Evolutionary conservation across 495 filamentous ascomycete species (phyloP), one percentile per base, ranked within the genome.

Genomic region (Bathelium albidoporum): DNA sequence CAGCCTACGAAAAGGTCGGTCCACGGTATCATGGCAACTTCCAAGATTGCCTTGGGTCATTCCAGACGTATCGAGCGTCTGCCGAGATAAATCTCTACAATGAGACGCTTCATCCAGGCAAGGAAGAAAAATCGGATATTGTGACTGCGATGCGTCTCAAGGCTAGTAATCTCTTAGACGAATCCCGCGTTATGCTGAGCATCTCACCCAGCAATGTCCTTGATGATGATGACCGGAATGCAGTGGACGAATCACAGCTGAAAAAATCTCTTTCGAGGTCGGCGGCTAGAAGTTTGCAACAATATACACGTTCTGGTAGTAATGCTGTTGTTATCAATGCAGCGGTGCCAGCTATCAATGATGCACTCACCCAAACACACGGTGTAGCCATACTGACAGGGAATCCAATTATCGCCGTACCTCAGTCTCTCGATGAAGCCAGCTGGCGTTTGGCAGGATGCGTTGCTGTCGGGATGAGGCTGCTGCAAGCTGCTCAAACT

Each of bases 1-100:
- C 93, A 28, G 94, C 97, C 1, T 88, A 93, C 68, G 90, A 87
- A 73, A 89, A 91, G 60, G 85, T 98, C 18, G 92, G 94, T 1
- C 86, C 89, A 24, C 85, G 90, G 36, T 98, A 98, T 69, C 85
- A 88, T 73, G 94, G 94, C 1, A 97, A 97, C 71, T 96, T 93
- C 68, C 94, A 98, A 72, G 94, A 98, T 71, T 91, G 90, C 65
- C 80, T 98, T 24, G 94, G 94, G 11, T 93, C 92, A 18, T 96
- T 98, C 70, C 92, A 97, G 71, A 98, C 94, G 0, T 98, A 97
- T 71, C 87, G 87, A 65, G 91, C 95, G n/a, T 97, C 95, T 28
- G 92, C 94, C 20, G 84, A 89, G 29, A 76, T 98, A 29, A 92
- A 93, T 63, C 79, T 97, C 60, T 87, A 91, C 59, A 96, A 97